Conservation (phyloP, 2,329 filamentous ascomycete species). For the Pseudogymnoascus sp. region DNA sequence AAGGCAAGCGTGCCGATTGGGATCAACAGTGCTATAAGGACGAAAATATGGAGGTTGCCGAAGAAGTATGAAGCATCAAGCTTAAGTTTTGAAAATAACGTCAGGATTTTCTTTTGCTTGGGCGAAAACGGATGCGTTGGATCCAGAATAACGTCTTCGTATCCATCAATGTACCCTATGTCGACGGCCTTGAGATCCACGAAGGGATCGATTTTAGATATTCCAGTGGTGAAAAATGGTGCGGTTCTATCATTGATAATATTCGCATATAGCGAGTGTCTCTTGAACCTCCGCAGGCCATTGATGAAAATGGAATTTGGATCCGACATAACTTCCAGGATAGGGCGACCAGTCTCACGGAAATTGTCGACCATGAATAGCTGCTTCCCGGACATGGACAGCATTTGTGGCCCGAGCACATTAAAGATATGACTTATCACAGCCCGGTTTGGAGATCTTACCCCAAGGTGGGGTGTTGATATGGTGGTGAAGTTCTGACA, state of each 20-base stretch:
- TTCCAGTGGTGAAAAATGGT: conserved; percentile 73
- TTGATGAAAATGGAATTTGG: conserved; percentile 77
- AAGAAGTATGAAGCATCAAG: conserved; percentile 58
- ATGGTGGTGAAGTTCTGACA: conserved; percentile 83
- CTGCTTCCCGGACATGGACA: conserved; percentile 79
- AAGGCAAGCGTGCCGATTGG: conserved; percentile 66
- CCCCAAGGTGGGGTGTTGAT: conserved; percentile 75
- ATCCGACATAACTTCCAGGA: conserved; percentile 76
- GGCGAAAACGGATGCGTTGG: conserved; percentile 50
- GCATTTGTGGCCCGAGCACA: conserved; percentile 67
- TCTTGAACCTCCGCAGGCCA: conserved; percentile 66
- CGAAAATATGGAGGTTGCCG: not conserved
- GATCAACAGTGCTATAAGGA: conserved; percentile 31
- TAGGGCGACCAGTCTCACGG: conserved; percentile 69
- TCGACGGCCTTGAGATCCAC: conserved; percentile 57
- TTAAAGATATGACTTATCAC: conserved; percentile 67
- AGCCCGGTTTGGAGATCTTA: conserved; percentile 59
- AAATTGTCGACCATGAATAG: conserved; percentile 83
- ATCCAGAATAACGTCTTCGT: conserved; percentile 69
- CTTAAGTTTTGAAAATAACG: conserved; percentile 20
- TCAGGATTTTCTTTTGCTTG: conserved; percentile 18
- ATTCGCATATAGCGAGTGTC: conserved; percentile 75
- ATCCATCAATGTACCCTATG: conserved; percentile 66
- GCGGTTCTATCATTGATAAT: conserved; percentile 78
- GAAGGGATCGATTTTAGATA: conserved; percentile 72